Conservation (phyloP, 495 filamentous ascomycete genomes). For the Penicillium paxilli region DNA sequence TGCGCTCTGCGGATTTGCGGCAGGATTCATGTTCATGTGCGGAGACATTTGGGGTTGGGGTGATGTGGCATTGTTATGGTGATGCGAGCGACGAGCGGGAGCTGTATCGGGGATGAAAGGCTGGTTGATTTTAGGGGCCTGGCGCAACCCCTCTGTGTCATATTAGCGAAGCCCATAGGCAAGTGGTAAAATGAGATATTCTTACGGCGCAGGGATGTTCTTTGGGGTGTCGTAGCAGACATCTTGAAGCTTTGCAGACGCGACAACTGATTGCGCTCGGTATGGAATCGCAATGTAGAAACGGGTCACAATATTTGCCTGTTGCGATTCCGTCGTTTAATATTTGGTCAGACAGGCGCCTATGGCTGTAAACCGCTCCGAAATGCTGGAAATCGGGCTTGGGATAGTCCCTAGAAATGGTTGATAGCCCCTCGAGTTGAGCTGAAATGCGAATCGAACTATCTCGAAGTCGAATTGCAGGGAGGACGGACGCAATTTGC, state of each 20-base stretch:
- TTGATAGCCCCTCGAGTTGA: neutral
- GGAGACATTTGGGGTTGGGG: constrained; percentile 31
- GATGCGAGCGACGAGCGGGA: constrained; percentile 39
- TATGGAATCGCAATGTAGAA: neutral
- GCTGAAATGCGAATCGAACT: neutral
- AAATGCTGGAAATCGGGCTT: neutral
- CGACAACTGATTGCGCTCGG: neutral
- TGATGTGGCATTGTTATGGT: constrained; percentile 33
- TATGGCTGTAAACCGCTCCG: neutral
- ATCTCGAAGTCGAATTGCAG: neutral
- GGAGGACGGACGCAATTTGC: neutral
- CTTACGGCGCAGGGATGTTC: constrained; percentile 31
- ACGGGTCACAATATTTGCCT: neutral
- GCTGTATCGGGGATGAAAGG: constrained; percentile 49
- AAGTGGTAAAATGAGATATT: neutral
- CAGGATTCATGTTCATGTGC: constrained; percentile 30
- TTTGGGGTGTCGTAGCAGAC: constrained; percentile 26
- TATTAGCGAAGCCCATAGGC: constrained; percentile 13
- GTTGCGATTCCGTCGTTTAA: neutral
- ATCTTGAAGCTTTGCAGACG: constrained; percentile 13
- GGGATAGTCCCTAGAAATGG: neutral
- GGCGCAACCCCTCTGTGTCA: constrained; percentile 44
- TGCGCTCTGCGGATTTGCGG: constrained; percentile 30
- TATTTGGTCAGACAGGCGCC: neutral
- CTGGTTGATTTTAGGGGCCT: constrained; percentile 47